phyloP scores from a whole-genome alignment of 2,329 filamentous ascomycete species.

The Cyclaneusma minus region DNA sequence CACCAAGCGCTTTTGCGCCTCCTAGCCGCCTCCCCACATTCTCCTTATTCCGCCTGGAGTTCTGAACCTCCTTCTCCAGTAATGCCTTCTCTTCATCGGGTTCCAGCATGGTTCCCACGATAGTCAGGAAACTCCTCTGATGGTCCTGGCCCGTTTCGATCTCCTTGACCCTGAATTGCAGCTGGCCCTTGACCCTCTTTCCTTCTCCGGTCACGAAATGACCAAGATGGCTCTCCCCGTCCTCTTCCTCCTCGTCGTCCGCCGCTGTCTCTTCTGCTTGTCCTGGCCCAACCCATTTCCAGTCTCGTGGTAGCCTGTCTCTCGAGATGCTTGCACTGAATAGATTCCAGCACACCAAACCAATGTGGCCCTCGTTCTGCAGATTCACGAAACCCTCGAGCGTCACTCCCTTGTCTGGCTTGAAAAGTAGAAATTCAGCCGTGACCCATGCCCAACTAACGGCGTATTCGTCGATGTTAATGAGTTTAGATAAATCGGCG shows the following conservation, averaged over 20 bases:
- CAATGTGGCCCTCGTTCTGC: slow-evolving; percentile 78
- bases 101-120: slow-evolving; percentile 75
- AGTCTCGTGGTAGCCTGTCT: slow-evolving; percentile 56
- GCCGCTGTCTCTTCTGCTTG: slow-evolving; percentile 18
- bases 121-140: slow-evolving; percentile 64
- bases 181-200: slow-evolving; percentile 50
- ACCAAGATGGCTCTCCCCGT: slow-evolving; percentile 38
- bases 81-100: slow-evolving; percentile 49
- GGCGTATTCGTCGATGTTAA: slow-evolving; percentile 64
- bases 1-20: slow-evolving; percentile 14
- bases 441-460: slow-evolving; percentile 81
- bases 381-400: slow-evolving; percentile 74
- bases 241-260: slow-evolving; percentile 29
- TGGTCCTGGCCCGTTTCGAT: slow-evolving; percentile 67
- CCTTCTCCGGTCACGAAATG: slow-evolving; percentile 65
- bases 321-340: slow-evolving; percentile 84
- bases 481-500: slow-evolving; percentile 28
- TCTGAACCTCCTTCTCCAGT: slow-evolving; percentile 34
- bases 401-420: slow-evolving; percentile 55
- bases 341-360: slow-evolving; percentile 75
- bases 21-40: slow-evolving; percentile 23
- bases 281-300: slow-evolving; percentile 57
- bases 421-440: slow-evolving; percentile 71
- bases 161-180: slow-evolving; percentile 69
- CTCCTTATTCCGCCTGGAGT: slow-evolving; percentile 20